Conservation (phyloP, 2,329 filamentous ascomycete species). For the Pseudofabraea citricarpa region DNA sequence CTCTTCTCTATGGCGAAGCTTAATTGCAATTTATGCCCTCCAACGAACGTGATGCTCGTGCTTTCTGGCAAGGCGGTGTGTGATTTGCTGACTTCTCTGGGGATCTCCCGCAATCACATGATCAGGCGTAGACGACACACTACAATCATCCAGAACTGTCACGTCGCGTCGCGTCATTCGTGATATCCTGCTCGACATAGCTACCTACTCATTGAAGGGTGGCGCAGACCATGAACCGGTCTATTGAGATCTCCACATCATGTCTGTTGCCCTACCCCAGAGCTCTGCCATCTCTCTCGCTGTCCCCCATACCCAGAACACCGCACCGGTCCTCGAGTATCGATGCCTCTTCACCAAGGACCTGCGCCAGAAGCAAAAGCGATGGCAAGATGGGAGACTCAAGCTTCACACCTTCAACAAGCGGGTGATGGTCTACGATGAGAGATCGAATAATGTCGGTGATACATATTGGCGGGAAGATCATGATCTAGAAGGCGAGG, state of each 20-base stretch:
- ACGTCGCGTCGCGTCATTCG: no score
- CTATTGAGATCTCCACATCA: not conserved
- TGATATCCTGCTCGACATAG: no score
- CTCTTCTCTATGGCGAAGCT: no score
- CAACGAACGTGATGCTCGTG: no score
- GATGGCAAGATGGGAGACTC: constrained; percentile 89
- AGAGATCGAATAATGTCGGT: constrained; percentile 73
- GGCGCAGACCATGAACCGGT: not conserved
- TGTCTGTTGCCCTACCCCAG: constrained; percentile 7
- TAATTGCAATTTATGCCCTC: no score
- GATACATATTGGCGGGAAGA: constrained; percentile 76
- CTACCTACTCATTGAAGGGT: not conserved
- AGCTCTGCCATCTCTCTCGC: constrained; percentile 12
- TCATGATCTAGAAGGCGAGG: constrained; percentile 74
- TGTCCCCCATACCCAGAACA: constrained; percentile 34
- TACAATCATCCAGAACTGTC: no score
- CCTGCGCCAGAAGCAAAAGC: constrained; percentile 78
- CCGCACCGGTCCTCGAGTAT: constrained; percentile 76
- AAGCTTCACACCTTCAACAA: constrained; percentile 90
- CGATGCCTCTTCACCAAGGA: constrained; percentile 85
- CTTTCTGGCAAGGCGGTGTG: no score
- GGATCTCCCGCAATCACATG: no score
- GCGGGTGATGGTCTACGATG: constrained; percentile 85
- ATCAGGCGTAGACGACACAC: no score
- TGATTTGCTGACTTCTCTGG: no score